Evolutionary conservation across 495 filamentous ascomycete genomes (phyloP).

Genomic region (Physcia stellaris): DNA sequence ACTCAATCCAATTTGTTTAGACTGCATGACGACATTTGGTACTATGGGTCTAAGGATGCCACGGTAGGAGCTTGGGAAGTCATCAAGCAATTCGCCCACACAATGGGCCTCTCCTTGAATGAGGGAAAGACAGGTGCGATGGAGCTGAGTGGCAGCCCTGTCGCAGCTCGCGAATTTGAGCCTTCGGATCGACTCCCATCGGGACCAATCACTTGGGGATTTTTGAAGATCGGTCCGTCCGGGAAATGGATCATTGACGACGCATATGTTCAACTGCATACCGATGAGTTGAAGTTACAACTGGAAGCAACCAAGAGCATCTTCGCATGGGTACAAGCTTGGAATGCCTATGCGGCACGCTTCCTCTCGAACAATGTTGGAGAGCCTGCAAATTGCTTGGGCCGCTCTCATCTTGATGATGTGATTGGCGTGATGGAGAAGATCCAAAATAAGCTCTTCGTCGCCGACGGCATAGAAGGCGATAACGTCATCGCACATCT

Average conservation of each 20-base stretch:
- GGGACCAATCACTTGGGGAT: conserved; percentile 17
- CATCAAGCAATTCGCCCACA: conserved; percentile 31
- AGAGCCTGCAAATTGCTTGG: conserved; percentile 42
- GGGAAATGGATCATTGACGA: conserved; percentile 41
- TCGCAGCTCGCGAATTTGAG: too few species aligned
- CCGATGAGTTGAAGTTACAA: conserved; percentile 38
- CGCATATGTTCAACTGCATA: conserved; percentile 37
- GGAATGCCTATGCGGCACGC: conserved; percentile 35
- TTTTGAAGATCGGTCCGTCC: conserved; percentile 17
- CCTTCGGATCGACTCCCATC: too few species aligned
- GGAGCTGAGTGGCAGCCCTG: too few species aligned
- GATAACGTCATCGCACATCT: conserved; percentile 39
- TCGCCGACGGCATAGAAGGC: conserved; percentile 9
- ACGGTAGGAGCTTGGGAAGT: conserved; percentile 38
- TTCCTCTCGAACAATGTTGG: conserved; percentile 50
- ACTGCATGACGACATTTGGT: conserved; percentile 51
- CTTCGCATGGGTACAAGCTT: conserved; percentile 45
- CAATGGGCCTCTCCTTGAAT: conserved; percentile 39
- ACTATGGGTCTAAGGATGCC: conserved; percentile 35
- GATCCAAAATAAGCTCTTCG: conserved; percentile 40
- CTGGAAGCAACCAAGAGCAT: conserved; percentile 32
- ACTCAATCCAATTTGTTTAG: conserved; percentile 31
- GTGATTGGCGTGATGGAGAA: conserved; percentile 37
- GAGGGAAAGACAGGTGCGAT: conserved; percentile 38
- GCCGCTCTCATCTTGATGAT: conserved; percentile 38